Evolutionary conservation across 345 rosid genomes (phyloP).

Genomic region (Moricandia moricandioides): DNA sequence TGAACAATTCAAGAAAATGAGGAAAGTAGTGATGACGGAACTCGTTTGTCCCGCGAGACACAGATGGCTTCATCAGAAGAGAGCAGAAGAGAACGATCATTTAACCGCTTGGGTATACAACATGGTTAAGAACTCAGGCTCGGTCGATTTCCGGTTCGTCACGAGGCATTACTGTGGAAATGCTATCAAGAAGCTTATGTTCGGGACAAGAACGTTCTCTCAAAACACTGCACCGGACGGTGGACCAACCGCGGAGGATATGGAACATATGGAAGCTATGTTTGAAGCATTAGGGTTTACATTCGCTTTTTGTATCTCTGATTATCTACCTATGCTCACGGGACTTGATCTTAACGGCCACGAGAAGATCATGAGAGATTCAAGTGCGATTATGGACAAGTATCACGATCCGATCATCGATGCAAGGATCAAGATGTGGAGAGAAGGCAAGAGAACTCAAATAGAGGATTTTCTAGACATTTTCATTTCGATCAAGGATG

Average conservation of each 20-base stretch:
- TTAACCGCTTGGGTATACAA: slow-evolving; percentile 39
- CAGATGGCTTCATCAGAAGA: slow-evolving; percentile 40
- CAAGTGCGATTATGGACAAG: slow-evolving; percentile 34
- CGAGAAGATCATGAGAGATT: slow-evolving; percentile 39
- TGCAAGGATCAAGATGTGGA: slow-evolving; percentile 40
- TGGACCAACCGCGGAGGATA: slow-evolving; percentile 44
- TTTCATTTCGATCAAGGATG: slow-evolving; percentile 36
- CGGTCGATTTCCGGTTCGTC: slow-evolving; percentile 40
- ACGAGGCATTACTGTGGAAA: slow-evolving; percentile 42
- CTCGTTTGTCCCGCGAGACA: slow-evolving; percentile 42
- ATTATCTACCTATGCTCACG: slow-evolving; percentile 46
- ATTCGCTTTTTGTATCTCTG: slow-evolving; percentile 48
- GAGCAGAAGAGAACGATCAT: slow-evolving; percentile 44
- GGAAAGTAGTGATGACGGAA: slow-evolving; percentile 38
- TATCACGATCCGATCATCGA: slow-evolving; percentile 38
- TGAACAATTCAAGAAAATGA: slow-evolving; percentile 57
- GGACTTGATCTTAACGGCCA: slow-evolving; percentile 46
- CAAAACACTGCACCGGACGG: slow-evolving; percentile 35
- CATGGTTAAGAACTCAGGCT: slow-evolving; percentile 28
- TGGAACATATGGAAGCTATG: slow-evolving; percentile 48
- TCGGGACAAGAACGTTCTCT: slow-evolving; percentile 36
- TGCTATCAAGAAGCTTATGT: slow-evolving; percentile 41
- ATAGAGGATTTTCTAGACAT: slow-evolving; percentile 42
- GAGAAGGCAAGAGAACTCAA: slow-evolving; percentile 36
- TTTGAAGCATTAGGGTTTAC: slow-evolving; percentile 36